Evolutionary conservation across 1,139 yeast species (phyloP).

Genomic region (Pichia cactophila): DNA sequence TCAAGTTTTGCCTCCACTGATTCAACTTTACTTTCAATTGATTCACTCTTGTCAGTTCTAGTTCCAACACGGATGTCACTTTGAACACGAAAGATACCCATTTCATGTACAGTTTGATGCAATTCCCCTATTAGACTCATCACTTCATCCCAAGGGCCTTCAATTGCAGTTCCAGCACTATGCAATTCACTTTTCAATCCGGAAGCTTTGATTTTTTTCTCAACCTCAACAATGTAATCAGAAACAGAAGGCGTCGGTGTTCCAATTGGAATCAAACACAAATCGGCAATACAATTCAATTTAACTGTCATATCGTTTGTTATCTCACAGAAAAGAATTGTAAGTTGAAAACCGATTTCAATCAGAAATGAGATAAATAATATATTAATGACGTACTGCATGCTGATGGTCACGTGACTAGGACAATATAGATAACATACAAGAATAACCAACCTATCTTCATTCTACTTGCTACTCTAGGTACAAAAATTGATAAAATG

Average conservation of each 20-base stretch:
- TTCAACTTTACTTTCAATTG: slow-evolving; percentile 59
- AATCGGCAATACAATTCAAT: slow-evolving; percentile 68
- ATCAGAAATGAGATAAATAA: no score
- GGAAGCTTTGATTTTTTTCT: slow-evolving; percentile 51
- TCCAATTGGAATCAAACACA: slow-evolving; percentile 80
- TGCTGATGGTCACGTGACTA: no score
- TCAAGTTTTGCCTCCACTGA: slow-evolving; percentile 47
- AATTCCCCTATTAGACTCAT: slow-evolving; percentile 71
- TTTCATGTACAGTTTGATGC: slow-evolving; percentile 61
- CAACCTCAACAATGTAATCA: slow-evolving; percentile 66
- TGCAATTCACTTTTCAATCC: slow-evolving; percentile 64
- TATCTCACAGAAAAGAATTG: background rate
- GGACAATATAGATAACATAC: no score
- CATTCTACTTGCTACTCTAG: no score
- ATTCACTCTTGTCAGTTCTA: slow-evolving; percentile 56
- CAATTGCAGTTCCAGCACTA: slow-evolving; percentile 86
- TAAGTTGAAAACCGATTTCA: background rate
- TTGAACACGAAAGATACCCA: slow-evolving; percentile 71
- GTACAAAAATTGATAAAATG: no score
- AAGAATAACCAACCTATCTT: no score
- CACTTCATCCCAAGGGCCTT: slow-evolving; percentile 90
- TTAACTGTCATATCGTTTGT: slow-evolving; percentile 30
- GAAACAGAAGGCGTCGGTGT: slow-evolving; percentile 73
- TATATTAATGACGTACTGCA: no score
- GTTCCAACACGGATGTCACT: slow-evolving; percentile 84